phyloP scores from a whole-genome alignment of 352 stramenopile genomes.

The Peronospora destructor region DNA sequence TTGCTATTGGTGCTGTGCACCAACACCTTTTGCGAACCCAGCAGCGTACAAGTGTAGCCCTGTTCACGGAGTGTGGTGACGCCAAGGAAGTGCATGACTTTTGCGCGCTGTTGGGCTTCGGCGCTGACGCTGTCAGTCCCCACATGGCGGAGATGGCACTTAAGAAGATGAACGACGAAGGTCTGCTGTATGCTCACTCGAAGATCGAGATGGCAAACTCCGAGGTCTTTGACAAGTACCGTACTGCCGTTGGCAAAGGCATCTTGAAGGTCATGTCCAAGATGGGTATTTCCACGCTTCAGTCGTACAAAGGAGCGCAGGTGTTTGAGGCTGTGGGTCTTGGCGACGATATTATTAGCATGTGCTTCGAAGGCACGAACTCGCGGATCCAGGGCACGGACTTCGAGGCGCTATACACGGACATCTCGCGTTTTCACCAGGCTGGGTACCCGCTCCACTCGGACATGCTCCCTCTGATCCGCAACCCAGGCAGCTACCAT shows the following conservation, averaged over 20 bases:
- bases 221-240: slow-evolving; percentile 64
- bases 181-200: slow-evolving; percentile 62
- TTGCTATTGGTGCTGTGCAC: slow-evolving; percentile 93
- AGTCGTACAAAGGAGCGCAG: slow-evolving; percentile 93
- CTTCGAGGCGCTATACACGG: slow-evolving; percentile 92
- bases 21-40: slow-evolving; percentile 93
- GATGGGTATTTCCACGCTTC: slow-evolving; percentile 94
- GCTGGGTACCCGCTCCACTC: slow-evolving; percentile 80
- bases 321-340: slow-evolving; percentile 95
- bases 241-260: slow-evolving; percentile 56
- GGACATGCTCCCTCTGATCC: slow-evolving; percentile 80
- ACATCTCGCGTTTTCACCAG: slow-evolving; percentile 90
- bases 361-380: slow-evolving; percentile 82
- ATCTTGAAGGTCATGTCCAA: slow-evolving; percentile 87
- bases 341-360: slow-evolving; percentile 87
- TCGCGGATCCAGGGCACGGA: slow-evolving; percentile 90
- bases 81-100: slow-evolving; percentile 95
- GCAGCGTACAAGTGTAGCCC: slow-evolving; percentile 79
- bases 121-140: slow-evolving; percentile 92
- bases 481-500: slow-evolving; percentile 93
- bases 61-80: slow-evolving; percentile 93
- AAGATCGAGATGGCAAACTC: slow-evolving; percentile 49
- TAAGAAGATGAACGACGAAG: slow-evolving; percentile 93
- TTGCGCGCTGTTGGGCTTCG: slow-evolving; percentile 90
- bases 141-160: slow-evolving; percentile 94